Base-by-base conservation (phyloP, 345 rosid genomes). In the Melastoma malabathricum region DNA sequence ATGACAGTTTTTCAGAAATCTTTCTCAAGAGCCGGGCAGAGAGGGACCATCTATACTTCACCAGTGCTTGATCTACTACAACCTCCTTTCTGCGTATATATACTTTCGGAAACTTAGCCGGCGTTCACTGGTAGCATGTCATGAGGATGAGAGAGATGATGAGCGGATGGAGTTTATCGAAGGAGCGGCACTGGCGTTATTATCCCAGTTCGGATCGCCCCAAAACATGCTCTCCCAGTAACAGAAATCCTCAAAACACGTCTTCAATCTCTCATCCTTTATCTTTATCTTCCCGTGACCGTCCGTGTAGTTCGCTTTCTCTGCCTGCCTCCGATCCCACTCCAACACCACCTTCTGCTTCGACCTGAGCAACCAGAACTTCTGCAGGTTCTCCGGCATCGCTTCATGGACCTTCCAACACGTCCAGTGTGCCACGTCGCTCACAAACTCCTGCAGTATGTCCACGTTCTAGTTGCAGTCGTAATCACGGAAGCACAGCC, bases 391-490 rank as follows among this genome's bases (percentile, higher is more conserved):
- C 44, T 56, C 56, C 39, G 47, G 79, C 79, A 74, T 70, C 13
- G 67, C 48, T 25, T 70, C 75, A 4, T 74, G 75, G 52, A 70
- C 55, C 51, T 64, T 70, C 79, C 79, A 74, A 75, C 79, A 74
- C 31, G 63, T 74, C 56, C 27, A 47, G n/a, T 70, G 75, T 23
- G 79, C 79, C 15, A 23, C 73, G 22, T 74, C 70, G 19, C 79
- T n/a, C n/a, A n/a, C n/a, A n/a, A n/a, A n/a, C n/a, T n/a, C n/a
- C n/a, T n/a, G n/a, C n/a, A n/a, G n/a, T n/a, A n/a, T n/a, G n/a
- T n/a, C 79, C 66, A 67, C 72, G 34, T 74, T 74, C 52, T 75
- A 67, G 70, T 74, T 74, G 56, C 79, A 74, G 54, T 75, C 79
- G 1, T 70, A 67, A 50, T 74, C 75, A 38, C 75, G 56, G 68